Evolutionary conservation across 2,329 filamentous ascomycete species (phyloP).

Genomic region (Penicillium hordei): DNA sequence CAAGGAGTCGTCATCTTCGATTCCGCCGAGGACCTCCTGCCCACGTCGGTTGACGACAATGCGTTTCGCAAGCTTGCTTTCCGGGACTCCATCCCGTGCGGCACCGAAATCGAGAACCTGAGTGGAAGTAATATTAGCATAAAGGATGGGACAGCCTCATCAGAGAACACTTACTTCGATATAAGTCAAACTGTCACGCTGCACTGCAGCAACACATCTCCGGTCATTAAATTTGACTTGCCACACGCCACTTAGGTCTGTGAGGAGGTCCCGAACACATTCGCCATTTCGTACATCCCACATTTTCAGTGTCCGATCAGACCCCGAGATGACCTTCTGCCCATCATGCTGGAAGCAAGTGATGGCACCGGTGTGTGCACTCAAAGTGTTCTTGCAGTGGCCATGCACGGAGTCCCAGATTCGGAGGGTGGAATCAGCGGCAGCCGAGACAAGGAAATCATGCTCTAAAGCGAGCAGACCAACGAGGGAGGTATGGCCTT

Average conservation of each 20-base stretch:
- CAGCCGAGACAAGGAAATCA: conserved; percentile 88
- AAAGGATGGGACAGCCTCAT: background rate
- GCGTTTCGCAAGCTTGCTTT: conserved; percentile 73
- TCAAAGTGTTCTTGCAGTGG: conserved; percentile 83
- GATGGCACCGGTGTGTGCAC: conserved; percentile 93
- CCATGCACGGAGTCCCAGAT: conserved; percentile 97
- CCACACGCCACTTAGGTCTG: conserved; percentile 95
- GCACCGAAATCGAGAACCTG: conserved; percentile 98
- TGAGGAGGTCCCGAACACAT: conserved; percentile 88
- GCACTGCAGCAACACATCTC: conserved; percentile 92
- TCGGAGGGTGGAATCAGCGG: conserved; percentile 88
- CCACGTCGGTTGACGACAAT: conserved; percentile 55
- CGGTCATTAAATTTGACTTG: conserved; percentile 97
- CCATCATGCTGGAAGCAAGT: conserved; percentile 98
- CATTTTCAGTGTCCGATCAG: conserved; percentile 95
- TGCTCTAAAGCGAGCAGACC: conserved; percentile 86
- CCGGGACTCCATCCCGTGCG: conserved; percentile 78
- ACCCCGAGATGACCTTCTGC: conserved; percentile 94
- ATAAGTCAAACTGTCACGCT: conserved; percentile 87
- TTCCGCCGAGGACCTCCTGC: conserved; percentile 34
- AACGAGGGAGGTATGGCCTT: conserved; percentile 89
- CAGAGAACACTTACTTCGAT: conserved; percentile 71
- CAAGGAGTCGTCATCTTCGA: conserved; percentile 37
- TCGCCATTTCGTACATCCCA: conserved; percentile 94
- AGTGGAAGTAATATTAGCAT: conserved; percentile 16